Evolutionary conservation across 768 basidiomycete genomes (phyloP), one percentile per base, ranked within the genome.

Genomic region (Tylopilus intermedius): DNA sequence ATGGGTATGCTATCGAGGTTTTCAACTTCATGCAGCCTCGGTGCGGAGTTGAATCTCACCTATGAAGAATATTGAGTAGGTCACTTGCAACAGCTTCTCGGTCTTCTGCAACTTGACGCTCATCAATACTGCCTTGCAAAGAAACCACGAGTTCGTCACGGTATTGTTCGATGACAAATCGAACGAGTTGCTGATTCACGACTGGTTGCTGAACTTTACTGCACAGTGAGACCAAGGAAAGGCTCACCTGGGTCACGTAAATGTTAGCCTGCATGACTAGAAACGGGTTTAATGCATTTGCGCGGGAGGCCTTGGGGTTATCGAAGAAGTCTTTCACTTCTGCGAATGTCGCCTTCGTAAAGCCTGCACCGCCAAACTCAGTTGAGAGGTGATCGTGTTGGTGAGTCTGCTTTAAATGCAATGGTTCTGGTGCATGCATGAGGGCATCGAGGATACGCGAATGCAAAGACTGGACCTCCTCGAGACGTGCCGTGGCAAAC

Each of bases 301-400:
- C 89, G 21, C 88, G 79, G 8, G 83, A 88, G 8, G 90, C 90
- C 56, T 91, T 88, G 11, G 93, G 92, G 61, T 94, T 90, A 58
- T 92, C 86, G 66, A 94, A 95, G 66, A 93, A 90, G 66, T 91
- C 87, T 64, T 88, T 88, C 57, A 95, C 86, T 69, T 93, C 89
- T 2, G 84, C 85, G 57, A 91, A 90, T 2, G 93, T 91, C 8
- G 84, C 84, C 68, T 90, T 86, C 30, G 84, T 76, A 74, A 90
- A 93, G 10, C 82, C 83, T 33, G 82, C 80, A 24, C 83, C 85
- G 6, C 82, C 80, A 55, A 77, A 84, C 56, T 88, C 86, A 11
- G 77, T 71, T 5, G 80, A 76, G 44, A 80, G 66, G 35, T 79
- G 74, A 21, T 74, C 64, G 52, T 78, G 79, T 27, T 72, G 66